Percentiles rank a stretch among this genome's conserved stretches.
phyloP scores from a whole-genome alignment of 495 filamentous ascomycete species.

The Penicillium cosmopolitanum region DNA sequence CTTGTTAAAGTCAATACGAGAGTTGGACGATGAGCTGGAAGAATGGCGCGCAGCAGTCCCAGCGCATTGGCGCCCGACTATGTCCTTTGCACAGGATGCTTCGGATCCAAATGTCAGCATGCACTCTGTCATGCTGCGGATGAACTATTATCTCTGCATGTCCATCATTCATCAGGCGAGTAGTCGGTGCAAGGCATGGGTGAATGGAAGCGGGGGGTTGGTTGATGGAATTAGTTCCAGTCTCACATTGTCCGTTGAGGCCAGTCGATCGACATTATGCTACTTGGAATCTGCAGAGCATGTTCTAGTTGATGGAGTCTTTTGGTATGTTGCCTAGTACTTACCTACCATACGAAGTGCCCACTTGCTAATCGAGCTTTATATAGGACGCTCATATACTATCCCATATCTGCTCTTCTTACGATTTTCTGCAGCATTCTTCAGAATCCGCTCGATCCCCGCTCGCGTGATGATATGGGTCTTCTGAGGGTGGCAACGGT shows the following conservation, averaged over 20 bases:
- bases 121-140: conserved; percentile 47
- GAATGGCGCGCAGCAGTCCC: conserved; percentile 53
- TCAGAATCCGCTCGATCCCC: conserved; percentile 47
- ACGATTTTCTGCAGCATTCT: conserved; percentile 56
- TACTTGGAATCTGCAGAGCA: conserved; percentile 47
- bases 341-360: background rate
- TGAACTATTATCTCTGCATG: conserved; percentile 58
- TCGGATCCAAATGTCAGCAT: conserved; percentile 44
- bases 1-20: conserved; percentile 53
- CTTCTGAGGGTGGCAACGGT: conserved; percentile 43
- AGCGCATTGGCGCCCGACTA: conserved; percentile 42
- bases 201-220: conserved; percentile 39
- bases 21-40: conserved; percentile 56
- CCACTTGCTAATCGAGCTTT: conserved; percentile 5
- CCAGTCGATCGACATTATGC: conserved; percentile 53
- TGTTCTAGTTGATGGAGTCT: conserved; percentile 47
- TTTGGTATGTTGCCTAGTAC: conserved; percentile 41
- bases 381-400: conserved; percentile 51
- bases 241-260: conserved; percentile 53
- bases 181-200: conserved; percentile 48
- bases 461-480: conserved; percentile 48
- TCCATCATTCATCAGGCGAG: conserved; percentile 56
- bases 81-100: conserved; percentile 43
- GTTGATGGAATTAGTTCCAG: conserved; percentile 53
- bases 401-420: conserved; percentile 55